These are phyloP conservation scores for Stereum hirsutum DNA, from an alignment of 1,284 basidiomycete genomes.

Conservation along the genomic window DNA sequence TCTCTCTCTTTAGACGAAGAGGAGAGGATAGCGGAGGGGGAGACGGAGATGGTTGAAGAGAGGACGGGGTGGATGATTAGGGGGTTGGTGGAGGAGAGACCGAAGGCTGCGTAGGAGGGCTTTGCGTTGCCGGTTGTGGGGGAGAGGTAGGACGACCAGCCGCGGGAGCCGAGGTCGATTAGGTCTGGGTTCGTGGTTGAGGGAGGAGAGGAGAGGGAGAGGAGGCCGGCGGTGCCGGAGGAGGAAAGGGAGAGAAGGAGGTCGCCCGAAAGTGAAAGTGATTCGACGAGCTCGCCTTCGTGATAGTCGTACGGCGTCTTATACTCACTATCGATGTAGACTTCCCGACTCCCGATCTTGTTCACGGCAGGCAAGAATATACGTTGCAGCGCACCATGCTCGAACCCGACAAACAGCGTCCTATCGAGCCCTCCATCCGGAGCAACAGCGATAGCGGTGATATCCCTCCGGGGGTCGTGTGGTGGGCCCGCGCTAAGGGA, in stretches of 20 bases:
- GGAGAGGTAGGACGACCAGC: slow-evolving; percentile 55
- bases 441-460: slow-evolving; percentile 40
- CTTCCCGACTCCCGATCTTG: slow-evolving; percentile 12
- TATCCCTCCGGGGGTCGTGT: slow-evolving; percentile 31
- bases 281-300: slow-evolving; percentile 41
- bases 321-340: slow-evolving; percentile 12
- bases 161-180: slow-evolving; percentile 37
- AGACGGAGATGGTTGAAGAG: slow-evolving; percentile 31
- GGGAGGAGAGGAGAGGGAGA: slow-evolving; percentile 19
- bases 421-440: slow-evolving; percentile 38
- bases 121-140: slow-evolving; percentile 33
- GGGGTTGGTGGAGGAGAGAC: slow-evolving; percentile 49
- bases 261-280: slow-evolving; percentile 35
- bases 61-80: slow-evolving; percentile 46
- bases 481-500: slow-evolving; percentile 25
- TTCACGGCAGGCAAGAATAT: slow-evolving; percentile 25
- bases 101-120: slow-evolving; percentile 54
- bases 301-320: slow-evolving; percentile 22
- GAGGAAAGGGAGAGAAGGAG: slow-evolving; percentile 49
- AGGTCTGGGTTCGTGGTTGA: slow-evolving; percentile 18
- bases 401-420: slow-evolving; percentile 50
- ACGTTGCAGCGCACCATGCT: slow-evolving; percentile 47
- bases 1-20: slow-evolving; percentile 19
- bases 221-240: slow-evolving; percentile 38
- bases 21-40: slow-evolving; percentile 39